These are phyloP conservation scores for Aquilaria yunnanensis DNA, from an alignment of 345 rosid species.

Conservation along the genomic window DNA sequence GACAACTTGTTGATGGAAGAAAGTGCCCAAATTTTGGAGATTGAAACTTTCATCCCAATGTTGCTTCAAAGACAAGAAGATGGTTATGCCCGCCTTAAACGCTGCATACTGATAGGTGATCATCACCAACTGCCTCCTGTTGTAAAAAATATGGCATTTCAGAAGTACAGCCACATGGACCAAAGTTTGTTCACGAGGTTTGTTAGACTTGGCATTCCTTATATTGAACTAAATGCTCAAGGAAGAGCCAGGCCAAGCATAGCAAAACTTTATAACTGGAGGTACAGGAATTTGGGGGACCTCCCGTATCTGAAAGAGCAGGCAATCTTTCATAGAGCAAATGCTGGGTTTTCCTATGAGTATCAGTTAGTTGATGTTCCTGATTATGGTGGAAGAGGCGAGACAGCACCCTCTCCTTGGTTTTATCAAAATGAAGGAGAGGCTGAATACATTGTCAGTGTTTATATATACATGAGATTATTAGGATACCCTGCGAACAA, in stretches of 20 bases:
- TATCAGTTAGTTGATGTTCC: slow-evolving; percentile 91
- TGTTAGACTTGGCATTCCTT: slow-evolving; percentile 95
- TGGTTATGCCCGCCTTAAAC: slow-evolving; percentile 94
- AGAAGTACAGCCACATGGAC: slow-evolving; percentile 99
- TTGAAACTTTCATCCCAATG: slow-evolving; percentile 99
- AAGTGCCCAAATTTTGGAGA: slow-evolving; percentile 98
- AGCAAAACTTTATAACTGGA: slow-evolving; percentile 94
- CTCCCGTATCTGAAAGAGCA: slow-evolving; percentile 74
- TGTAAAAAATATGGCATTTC: slow-evolving; percentile 99
- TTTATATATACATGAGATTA: slow-evolving; percentile 92
- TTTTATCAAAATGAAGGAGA: slow-evolving; percentile 98
- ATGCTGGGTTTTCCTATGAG: slow-evolving; percentile 90
- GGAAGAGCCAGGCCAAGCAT: slow-evolving; percentile 99
- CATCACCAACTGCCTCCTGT: slow-evolving; percentile 99
- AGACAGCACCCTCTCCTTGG: slow-evolving; percentile 97
- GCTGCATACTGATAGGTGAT: slow-evolving; percentile 96
- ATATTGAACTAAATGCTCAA: slow-evolving; percentile 98
- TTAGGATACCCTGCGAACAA: slow-evolving; percentile 93
- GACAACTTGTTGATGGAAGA: slow-evolving; percentile 99
- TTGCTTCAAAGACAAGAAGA: slow-evolving; percentile 98
- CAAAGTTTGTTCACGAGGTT: slow-evolving; percentile 98
- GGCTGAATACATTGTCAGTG: slow-evolving; percentile 95
- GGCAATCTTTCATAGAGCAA: slow-evolving; percentile 65
- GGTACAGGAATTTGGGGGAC: slow-evolving; percentile 95
- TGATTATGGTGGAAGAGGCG: slow-evolving; percentile 87